These are phyloP conservation scores for Cutaneotrichosporon curvatum DNA, from an alignment of 1,284 basidiomycete species.

Conservation along the genomic window DNA sequence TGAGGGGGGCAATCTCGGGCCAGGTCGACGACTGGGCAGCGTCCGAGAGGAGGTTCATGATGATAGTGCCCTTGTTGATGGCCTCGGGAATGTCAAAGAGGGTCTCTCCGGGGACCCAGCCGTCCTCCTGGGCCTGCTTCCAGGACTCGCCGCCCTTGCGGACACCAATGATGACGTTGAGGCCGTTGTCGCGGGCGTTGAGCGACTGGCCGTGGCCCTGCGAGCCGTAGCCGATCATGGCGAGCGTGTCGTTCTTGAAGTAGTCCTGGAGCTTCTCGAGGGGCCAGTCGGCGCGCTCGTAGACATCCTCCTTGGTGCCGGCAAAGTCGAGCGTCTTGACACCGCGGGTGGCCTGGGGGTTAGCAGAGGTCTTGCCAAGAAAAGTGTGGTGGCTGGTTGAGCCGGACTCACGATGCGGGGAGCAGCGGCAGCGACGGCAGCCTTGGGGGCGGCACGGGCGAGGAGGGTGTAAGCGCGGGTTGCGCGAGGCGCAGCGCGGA, in stretches of 20 bases:
- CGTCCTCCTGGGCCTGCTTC: conserved; percentile 92
- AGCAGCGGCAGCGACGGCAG: conserved; percentile 28
- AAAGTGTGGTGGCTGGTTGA: too few species aligned
- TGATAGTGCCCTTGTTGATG: conserved; percentile 89
- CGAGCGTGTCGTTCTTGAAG: conserved; percentile 99
- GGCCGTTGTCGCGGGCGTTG: conserved; percentile 96
- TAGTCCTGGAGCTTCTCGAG: conserved; percentile 95
- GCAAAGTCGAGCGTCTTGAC: conserved; percentile 98
- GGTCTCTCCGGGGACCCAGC: conserved; percentile 97
- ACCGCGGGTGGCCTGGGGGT: conserved; percentile 55
- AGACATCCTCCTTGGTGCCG: conserved; percentile 88
- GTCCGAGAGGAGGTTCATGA: conserved; percentile 99
- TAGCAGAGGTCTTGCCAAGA: too few species aligned
- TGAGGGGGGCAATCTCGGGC: conserved; percentile 76
- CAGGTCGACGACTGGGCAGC: conserved; percentile 96
- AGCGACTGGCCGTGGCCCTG: conserved; percentile 94
- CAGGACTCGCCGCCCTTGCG: conserved; percentile 89
- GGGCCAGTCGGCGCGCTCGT: conserved; percentile 98
- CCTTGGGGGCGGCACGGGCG: conserved; percentile 50
- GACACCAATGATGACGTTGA: conserved; percentile 98
- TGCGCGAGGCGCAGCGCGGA: conserved; percentile 38
- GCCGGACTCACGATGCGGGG: conserved; percentile 40
- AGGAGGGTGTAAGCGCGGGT: conserved; percentile 66
- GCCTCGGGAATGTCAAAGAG: conserved; percentile 98
- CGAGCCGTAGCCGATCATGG: conserved; percentile 98